phyloP scores from a whole-genome alignment of 352 stramenopile genomes.

The Phytophthora sp. region DNA sequence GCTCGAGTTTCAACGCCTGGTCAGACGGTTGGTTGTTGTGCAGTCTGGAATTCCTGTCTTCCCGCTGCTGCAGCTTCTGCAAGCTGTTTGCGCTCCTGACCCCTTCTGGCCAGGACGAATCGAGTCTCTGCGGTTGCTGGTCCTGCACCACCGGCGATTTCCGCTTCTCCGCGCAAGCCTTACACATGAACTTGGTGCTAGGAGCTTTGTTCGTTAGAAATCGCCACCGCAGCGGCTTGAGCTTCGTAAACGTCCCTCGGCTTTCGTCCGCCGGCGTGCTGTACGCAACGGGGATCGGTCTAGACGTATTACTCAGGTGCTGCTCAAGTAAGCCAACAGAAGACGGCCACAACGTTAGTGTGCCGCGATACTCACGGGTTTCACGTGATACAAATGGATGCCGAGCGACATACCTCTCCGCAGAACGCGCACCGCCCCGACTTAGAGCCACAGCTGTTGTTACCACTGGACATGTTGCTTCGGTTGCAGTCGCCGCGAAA shows the following conservation, averaged over 20 bases:
- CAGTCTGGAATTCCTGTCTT: conserved; percentile 3
- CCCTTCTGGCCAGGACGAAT: conserved; percentile 14
- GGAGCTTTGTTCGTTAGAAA: conserved; percentile 29
- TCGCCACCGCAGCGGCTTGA: conserved; percentile 36
- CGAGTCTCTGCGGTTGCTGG: conserved; percentile 2
- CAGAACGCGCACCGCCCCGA: conserved; percentile 25
- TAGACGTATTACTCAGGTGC: conserved; percentile 24
- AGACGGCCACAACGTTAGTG: conserved; percentile 9
- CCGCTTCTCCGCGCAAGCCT: conserved; percentile 25
- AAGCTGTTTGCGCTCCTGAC: background rate
- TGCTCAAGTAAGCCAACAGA: conserved; percentile 3
- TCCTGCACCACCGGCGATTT: conserved; percentile 7
- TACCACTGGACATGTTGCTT: conserved; percentile 28
- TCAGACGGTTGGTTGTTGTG: background rate
- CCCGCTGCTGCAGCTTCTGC: background rate
- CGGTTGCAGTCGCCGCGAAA: background rate
- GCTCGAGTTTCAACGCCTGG: conserved; percentile 15
- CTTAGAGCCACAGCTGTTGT: conserved; percentile 11
- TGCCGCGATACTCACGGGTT: conserved; percentile 4
- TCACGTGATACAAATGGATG: conserved; percentile 3
- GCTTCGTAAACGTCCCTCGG: conserved; percentile 10
- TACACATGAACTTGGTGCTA: conserved; percentile 30
- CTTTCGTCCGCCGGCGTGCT: conserved; percentile 3
- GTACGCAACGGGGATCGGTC: conserved; percentile 18
- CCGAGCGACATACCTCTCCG: conserved; percentile 23